phyloP scores from a whole-genome alignment of 345 rosid species.

The Melastoma malabathricum region DNA sequence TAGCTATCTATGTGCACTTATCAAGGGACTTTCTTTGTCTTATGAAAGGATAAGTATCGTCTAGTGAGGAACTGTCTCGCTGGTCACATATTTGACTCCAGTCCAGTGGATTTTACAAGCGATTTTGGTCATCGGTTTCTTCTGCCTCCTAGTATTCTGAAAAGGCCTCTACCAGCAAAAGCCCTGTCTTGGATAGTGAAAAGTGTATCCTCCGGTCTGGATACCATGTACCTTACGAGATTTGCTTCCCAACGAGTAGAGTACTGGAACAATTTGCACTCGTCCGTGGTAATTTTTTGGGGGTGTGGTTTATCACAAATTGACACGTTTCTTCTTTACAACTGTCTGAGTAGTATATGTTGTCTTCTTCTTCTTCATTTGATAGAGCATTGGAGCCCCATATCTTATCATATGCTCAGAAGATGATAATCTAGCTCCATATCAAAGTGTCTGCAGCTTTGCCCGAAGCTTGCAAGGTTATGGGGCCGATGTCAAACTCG shows the following conservation, averaged over 20 bases:
- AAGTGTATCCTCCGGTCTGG: slow-evolving; percentile 66
- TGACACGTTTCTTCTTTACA: slow-evolving; percentile 4
- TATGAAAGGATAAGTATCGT: slow-evolving; percentile 49
- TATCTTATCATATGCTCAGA: slow-evolving; percentile 77
- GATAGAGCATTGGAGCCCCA: slow-evolving; percentile 68
- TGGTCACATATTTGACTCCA: slow-evolving; percentile 81
- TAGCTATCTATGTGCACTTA: not conserved
- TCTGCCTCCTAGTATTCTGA: slow-evolving; percentile 50
- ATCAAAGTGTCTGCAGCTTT: slow-evolving; percentile 38
- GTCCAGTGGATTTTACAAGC: slow-evolving; percentile 77
- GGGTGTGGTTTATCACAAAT: not conserved
- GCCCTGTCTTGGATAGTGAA: slow-evolving; percentile 69
- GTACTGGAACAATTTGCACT: slow-evolving; percentile 73
- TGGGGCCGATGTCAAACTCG: slow-evolving; percentile 74
- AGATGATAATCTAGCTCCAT: slow-evolving; percentile 62
- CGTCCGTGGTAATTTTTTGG: slow-evolving; percentile 58
- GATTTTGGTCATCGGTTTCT: slow-evolving; percentile 62
- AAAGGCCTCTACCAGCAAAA: slow-evolving; percentile 55
- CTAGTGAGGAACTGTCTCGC: slow-evolving; percentile 62
- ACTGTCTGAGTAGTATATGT: not conserved
- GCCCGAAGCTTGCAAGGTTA: slow-evolving; percentile 40
- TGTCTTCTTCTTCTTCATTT: slow-evolving; percentile 9
- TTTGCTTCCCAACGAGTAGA: slow-evolving; percentile 75
- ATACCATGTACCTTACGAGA: slow-evolving; percentile 70
- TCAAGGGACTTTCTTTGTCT: slow-evolving; percentile 5